Evolutionary conservation across 768 basidiomycete species (phyloP), one percentile per base, ranked within the genome.

Genomic region (Mycena kentingensis): DNA sequence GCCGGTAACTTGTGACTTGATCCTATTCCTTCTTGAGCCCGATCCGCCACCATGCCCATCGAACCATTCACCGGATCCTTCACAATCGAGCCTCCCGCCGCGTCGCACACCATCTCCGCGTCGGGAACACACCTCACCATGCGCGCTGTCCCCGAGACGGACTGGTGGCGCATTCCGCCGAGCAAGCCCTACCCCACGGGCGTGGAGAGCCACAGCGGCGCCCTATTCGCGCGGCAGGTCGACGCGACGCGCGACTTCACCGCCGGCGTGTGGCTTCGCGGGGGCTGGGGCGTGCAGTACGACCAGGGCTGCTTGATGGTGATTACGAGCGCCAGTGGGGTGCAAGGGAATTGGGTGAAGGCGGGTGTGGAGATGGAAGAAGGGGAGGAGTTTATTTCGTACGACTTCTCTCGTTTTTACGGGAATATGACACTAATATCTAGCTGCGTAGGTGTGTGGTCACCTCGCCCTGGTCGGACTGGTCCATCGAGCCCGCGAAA

Each of bases 231-330:
- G 16, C 16, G 37, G 11, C 31, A 29, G 24, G 27, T 52, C 24
- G 50, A 45, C 25, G 21, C 50, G 2, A 15, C 22, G 24, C 44
- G 32, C 13, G 32, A 46, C 16, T 51, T 48, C 52, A 41, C 38
- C 15, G 49, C 49, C 7, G 42, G 49, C 12, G 49, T 47, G 26
- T 53, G 55, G 55, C 53, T 53, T 25, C 51, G 35, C 10, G 55
- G 37, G 1, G 29, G 31, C 37, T 51, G 49, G 49, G 39, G 45
- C n/a, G 52, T 56, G 18, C 51, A 52, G 51, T 53, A 52, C 29
- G 51, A 53, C 36, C 46, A 57, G 16, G 46, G 51, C 7, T 53
- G 51, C 28, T 27, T 53, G 46, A 57, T 51, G 51, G 19, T 51
- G 10, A 43, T 48, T 12, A 42, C 41, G 5, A 42, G 41, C 21